Evolutionary conservation across 116 monocot species (phyloP), one percentile per base, ranked within the genome.

Genomic region (Cymodocea nodosa): DNA sequence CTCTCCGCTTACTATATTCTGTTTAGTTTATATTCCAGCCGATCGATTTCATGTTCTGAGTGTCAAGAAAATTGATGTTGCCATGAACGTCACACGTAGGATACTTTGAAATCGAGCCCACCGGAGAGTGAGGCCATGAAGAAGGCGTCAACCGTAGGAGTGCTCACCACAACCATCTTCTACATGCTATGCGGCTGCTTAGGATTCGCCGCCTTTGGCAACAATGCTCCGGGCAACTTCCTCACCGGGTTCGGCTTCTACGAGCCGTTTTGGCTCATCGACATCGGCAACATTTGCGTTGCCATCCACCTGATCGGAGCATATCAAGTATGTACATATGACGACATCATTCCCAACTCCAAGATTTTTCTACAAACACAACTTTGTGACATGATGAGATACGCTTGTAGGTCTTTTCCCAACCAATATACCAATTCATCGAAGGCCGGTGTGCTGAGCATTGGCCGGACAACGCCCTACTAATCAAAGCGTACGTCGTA

Each of bases 121-220:
- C 66, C 87, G 23, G 91, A 91, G 79, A 82, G 81, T 64, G 75
- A 74, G 62, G 79, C 68, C n/a, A 91, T 91, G 87, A 86, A 87
- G 72, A 80, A 71, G 73, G 84, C 87, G 0, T 84, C 78, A 14
- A 17, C 68, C 2, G 65, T 82, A 35, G 87, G 91, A 17, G 83
- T 91, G 16, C 71, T 66, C 3, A 82, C 80, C 6, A 91, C 91
- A 52, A 91, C 87, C 0, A n/a, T 63, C 20, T 91, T 91, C 74
- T 87, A 91, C 74, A 35, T 91, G 48, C 74, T 86, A 2, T 79
- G 87, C 49, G 84, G 91, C 17, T 91, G 84, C 69, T 75, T 87
- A 4, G 87, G 87, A 11, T 87, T 87, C 59, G 75, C 79, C 6
- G 76, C 87, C 1, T 91, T 87, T 24, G 91, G 87, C 17, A 79